These are phyloP conservation scores for Quillaja saponaria DNA, from an alignment of 306 rosid genomes.

Conservation along the genomic window DNA sequence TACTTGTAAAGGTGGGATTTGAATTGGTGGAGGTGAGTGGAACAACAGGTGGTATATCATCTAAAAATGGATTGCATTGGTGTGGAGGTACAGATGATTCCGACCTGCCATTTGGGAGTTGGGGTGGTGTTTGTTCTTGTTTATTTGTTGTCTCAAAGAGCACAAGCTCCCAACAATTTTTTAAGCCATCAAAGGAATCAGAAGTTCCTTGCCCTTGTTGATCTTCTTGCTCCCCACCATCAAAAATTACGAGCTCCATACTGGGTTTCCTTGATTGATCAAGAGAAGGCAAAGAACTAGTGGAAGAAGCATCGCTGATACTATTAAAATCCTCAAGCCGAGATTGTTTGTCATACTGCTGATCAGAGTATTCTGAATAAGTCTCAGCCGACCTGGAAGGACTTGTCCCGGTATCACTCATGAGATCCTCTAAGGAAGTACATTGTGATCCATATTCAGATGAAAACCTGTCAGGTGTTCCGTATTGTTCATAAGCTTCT, in stretches of 20 bases:
- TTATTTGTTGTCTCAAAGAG: slow-evolving; percentile 40
- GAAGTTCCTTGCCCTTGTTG: slow-evolving; percentile 10
- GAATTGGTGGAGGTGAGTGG: neutral
- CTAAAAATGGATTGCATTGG: slow-evolving; percentile 69
- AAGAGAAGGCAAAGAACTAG: slow-evolving; percentile 16
- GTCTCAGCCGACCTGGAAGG: slow-evolving; percentile 35
- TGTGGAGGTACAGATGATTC: slow-evolving; percentile 32
- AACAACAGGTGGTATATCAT: slow-evolving; percentile 31
- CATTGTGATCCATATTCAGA: slow-evolving; percentile 46
- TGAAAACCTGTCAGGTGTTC: slow-evolving; percentile 34
- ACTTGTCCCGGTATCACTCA: slow-evolving; percentile 39
- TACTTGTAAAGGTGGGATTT: neutral
- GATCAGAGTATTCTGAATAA: slow-evolving; percentile 26
- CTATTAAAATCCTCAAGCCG: slow-evolving; percentile 30
- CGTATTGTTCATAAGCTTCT: slow-evolving; percentile 37
- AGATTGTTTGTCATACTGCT: slow-evolving; percentile 33
- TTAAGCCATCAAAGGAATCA: neutral
- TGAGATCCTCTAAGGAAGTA: slow-evolving; percentile 60
- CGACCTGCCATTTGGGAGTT: slow-evolving; percentile 25
- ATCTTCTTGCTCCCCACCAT: slow-evolving; percentile 28
- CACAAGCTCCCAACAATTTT: slow-evolving; percentile 62
- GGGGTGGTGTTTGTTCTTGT: slow-evolving; percentile 11
- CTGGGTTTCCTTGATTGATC: slow-evolving; percentile 23
- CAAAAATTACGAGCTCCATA: slow-evolving; percentile 26
- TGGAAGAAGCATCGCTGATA: slow-evolving; percentile 25